Evolutionary conservation across 371 early-diverging fungal species (phyloP).

Genomic region (Paramicrosporidium saccamoebae): DNA sequence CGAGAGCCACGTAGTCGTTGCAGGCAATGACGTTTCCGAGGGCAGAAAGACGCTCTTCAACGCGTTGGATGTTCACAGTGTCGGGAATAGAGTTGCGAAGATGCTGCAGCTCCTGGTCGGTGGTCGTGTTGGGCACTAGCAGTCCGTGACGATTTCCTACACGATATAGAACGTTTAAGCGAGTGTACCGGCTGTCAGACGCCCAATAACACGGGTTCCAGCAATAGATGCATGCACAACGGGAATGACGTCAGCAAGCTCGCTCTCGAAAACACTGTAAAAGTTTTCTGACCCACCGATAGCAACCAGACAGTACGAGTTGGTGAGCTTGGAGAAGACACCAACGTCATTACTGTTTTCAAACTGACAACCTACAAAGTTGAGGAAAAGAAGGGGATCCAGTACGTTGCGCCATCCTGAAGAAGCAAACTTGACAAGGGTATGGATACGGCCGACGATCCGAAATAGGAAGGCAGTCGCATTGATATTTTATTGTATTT

Average conservation of each 20-base stretch:
- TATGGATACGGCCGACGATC: no score
- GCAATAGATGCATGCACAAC: conserved; percentile 94
- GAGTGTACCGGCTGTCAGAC: conserved; percentile 42
- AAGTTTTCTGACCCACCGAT: conserved; percentile 92
- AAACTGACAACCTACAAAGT: conserved; percentile 50
- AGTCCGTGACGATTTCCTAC: conserved; percentile 77
- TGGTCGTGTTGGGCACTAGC: conserved; percentile 80
- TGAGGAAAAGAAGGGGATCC: not conserved
- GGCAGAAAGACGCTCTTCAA: conserved; percentile 94
- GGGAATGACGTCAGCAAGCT: conserved; percentile 85
- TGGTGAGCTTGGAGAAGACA: conserved; percentile 90
- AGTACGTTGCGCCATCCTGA: no score
- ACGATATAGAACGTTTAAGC: not conserved
- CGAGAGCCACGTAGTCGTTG: conserved; percentile 97
- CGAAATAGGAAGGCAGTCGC: no score
- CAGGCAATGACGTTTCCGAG: conserved; percentile 98
- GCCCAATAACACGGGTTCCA: conserved; percentile 89
- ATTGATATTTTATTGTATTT: no score
- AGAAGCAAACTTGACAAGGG: no score
- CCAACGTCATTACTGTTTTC: conserved; percentile 98
- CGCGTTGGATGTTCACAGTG: conserved; percentile 66
- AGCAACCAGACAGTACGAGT: conserved; percentile 93
- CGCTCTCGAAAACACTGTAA: conserved; percentile 86
- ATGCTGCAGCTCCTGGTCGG: conserved; percentile 98
- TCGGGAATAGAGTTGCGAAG: conserved; percentile 93